Evolutionary conservation across 371 early-diverging fungal species (phyloP), one percentile per base, ranked within the genome.

Genomic region (Zopfochytrium polystomum): DNA sequence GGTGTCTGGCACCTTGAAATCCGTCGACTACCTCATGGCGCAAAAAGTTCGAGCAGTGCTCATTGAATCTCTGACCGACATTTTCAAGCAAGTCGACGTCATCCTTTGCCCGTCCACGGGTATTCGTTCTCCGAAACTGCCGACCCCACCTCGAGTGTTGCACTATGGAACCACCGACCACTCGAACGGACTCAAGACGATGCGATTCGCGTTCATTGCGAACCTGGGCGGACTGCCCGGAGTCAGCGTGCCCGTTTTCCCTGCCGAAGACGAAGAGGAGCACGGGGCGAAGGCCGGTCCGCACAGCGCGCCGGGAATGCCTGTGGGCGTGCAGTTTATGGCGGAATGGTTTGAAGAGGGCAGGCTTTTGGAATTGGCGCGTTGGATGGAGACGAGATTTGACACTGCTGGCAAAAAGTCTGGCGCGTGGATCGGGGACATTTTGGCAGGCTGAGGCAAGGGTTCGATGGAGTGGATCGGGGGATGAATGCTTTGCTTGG

Each of bases 201-300:
- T 87, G 84, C 74, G 74, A 26, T 90, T 73, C 62, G 70, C 78
- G 51, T 74, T 68, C 52, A 61, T 88, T 64, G 85, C 82, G 22
- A 90, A 88, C 63, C 74, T 88, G 22, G 75, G 83, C 0, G 90
- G 90, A 23, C 72, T 86, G 47, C 90, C 90, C 15, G 88, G 79
- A 13, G 75, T 87, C 29, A 71, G 71, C 11, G 80, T 84, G 9
- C 88, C 88, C 7, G 82, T 82, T 31, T n/a, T n/a, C n/a, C n/a
- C n/a, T n/a, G n/a, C n/a, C n/a, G n/a, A n/a, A n/a, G n/a, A n/a
- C n/a, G n/a, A n/a, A n/a, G n/a, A n/a, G n/a, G n/a, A n/a, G n/a
- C n/a, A n/a, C n/a, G n/a, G n/a, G n/a, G n/a, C n/a, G n/a, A n/a
- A n/a, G n/a, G 88, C 87, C 0, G 60, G 79, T 22, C n/a, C n/a